Evolutionary conservation across 768 basidiomycete genomes (phyloP), one percentile per base, ranked within the genome.

Genomic region (Cystofilobasidium capitatum): DNA sequence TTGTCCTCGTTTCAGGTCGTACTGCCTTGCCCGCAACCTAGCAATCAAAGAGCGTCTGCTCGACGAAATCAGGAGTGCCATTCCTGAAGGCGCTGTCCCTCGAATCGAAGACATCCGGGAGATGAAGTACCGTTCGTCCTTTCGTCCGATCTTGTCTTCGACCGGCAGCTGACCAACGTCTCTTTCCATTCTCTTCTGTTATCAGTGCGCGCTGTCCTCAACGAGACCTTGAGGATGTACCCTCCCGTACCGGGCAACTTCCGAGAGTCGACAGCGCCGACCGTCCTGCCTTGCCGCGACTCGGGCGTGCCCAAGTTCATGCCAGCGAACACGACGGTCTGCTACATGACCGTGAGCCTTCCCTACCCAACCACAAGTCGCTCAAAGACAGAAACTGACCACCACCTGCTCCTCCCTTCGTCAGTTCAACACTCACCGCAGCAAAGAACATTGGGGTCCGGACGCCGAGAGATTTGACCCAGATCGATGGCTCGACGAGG

Each of bases 381-480:
- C 85, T 29, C 86, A 84, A 86, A 0, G 79, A 78, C 51, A 74
- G 76, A 26, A 84, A 1, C 79, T 79, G 0, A 81, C 88, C 58
- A 82, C 85, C 63, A 85, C 83, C 74, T 76, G 83, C 29, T 82
- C 84, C 0, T 76, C 88, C 37, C 77, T 88, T 45, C 83, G 83
- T 63, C 35, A 63, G 62, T 63, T 63, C 47, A 63, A 63, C 47
- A 37, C 62, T 26, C 89, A 90, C 63, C 82, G 87, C 0, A 85
- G 85, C 71, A 79, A 80, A 51, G 81, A 79, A 22, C 77, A 88
- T 0, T 91, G 88, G 89, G 89, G 89, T 2, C 72, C 79, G 0
- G 86, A 89, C 69, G 88, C 88, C 0, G 82, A 88, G 72, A 81
- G 80, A n/a, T 91, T 89, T 74, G 82, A 87, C 64, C 88, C 88